Base-by-base conservation (phyloP, 768 basidiomycete genomes). In the Lyophyllum shimeji region DNA sequence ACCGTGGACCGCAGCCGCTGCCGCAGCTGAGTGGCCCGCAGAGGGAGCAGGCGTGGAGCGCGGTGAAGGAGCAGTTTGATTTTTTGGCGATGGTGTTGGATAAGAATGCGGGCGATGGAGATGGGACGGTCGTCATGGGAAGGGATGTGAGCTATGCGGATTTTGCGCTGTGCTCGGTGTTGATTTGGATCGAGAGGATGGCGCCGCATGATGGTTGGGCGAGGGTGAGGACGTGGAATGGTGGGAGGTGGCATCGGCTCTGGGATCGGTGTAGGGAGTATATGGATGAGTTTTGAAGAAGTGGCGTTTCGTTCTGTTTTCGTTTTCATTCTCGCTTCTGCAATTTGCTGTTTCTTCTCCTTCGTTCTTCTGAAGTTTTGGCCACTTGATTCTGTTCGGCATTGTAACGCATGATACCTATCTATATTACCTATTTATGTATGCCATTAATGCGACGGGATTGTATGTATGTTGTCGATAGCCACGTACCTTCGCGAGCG, bases 131-230 rank as follows among this genome's bases (percentile, higher is more conserved):
- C 31, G 82, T 72, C 15, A 84, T 83, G 78, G 89, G 88, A 3
- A 72, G 76, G 33, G 83, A 87, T 18, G 75, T 89, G 48, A 82
- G 81, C 9, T 89, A 89, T 60, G 86, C 86, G 1, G 89, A 90
- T 61, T 90, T 90, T 64, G 83, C 86, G 4, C 69, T 91, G 20
- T 88, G 86, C 60, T 82, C 89, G 0, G 79, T 87, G 17, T 69
- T 90, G 40, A 79, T 90, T 45, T 91, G 87, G 87, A 84, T 90
- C 40, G 83, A 89, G 65, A 76, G 81, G 46, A 82, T 90, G 65
- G 81, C 86, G 3, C 79, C 85, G n/a, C 83, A 86, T 53, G 86
- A 90, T 59, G 86, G 85, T 13, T 91, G 89, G 89, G 72, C 77
- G 21, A 72, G 83, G 51, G 77, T 90, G n/a, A 71, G 82, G 48